Percentiles rank a stretch among this genome's conserved stretches.
Conservation (phyloP, 2,329 filamentous ascomycete species). For the Fusarium begoniae region DNA sequence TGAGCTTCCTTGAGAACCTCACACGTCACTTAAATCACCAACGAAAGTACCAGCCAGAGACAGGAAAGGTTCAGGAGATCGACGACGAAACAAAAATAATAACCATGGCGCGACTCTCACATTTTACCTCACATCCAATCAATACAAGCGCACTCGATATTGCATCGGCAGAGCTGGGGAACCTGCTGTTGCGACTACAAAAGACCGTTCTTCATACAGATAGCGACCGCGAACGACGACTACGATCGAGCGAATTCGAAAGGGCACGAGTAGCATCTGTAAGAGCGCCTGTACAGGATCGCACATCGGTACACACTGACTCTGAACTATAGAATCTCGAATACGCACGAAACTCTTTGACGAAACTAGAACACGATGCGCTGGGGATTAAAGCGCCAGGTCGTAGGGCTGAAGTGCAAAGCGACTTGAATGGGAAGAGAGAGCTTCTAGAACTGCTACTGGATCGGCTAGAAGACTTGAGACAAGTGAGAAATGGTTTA, state of each 20-base stretch:
- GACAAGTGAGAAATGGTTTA: conserved; percentile 58
- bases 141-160: conserved; percentile 42
- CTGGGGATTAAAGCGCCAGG: conserved; percentile 65
- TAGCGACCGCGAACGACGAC: conserved; percentile 64
- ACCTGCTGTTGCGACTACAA: conserved; percentile 73
- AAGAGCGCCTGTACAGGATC: conserved; percentile 41
- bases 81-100: conserved; percentile 17
- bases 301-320: conserved; percentile 1
- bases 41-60: conserved; percentile 5
- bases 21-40: conserved; percentile 43
- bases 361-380: conserved; percentile 75
- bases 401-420: conserved; percentile 68
- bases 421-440: conserved; percentile 71
- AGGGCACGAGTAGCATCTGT: conserved; percentile 56
- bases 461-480: conserved; percentile 73
- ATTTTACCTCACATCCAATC: conserved; percentile 9
- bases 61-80: conserved; percentile 2
- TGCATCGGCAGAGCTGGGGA: conserved; percentile 62
- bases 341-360: conserved; percentile 73
- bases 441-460: conserved; percentile 72
- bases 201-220: conserved; percentile 70
- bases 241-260: conserved; percentile 72
- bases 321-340: conserved; percentile 68
- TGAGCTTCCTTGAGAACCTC: conserved; percentile 36
- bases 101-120: conserved; percentile 44